A percentile compares a stretch with the other conserved stretches of the same genome.
Conservation (phyloP, 768 basidiomycete genomes). For the Rhodotorula paludigena region DNA sequence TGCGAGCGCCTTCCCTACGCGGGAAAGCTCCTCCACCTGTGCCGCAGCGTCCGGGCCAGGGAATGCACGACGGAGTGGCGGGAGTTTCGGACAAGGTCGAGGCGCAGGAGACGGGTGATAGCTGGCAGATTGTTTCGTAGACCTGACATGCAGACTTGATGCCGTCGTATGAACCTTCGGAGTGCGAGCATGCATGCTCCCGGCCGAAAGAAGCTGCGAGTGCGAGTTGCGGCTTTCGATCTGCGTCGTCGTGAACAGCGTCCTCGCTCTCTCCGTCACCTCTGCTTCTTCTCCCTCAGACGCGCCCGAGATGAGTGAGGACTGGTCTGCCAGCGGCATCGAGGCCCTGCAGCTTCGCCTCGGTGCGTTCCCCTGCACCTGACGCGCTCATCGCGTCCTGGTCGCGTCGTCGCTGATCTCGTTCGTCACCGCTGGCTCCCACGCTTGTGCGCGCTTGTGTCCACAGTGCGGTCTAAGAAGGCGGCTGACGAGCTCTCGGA, state of each 20-base stretch:
- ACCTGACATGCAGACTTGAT: neutral
- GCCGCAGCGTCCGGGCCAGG: neutral
- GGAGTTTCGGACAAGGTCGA: neutral
- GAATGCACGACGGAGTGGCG: neutral
- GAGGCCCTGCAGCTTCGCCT: constrained; percentile 69
- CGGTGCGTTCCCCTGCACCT: constrained; percentile 52
- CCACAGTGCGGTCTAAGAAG: constrained; percentile 62
- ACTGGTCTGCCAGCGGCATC: constrained; percentile 77
- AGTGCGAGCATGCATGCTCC: neutral
- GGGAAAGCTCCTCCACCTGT: neutral
- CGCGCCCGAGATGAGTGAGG: constrained; percentile 36
- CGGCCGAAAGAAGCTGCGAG: too few species aligned
- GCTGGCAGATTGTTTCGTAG: constrained; percentile 10
- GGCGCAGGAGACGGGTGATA: constrained; percentile 20
- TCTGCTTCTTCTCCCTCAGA: neutral
- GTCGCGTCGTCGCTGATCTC: too few species aligned
- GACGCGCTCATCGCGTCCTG: constrained; percentile 1
- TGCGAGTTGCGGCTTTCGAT: too few species aligned
- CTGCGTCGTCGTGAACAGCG: too few species aligned
- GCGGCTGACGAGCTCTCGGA: constrained; percentile 60
- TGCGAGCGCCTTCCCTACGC: neutral
- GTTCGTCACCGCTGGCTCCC: too few species aligned
- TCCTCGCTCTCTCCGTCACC: too few species aligned
- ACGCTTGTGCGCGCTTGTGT: too few species aligned
- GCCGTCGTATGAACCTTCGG: too few species aligned